Conservation (phyloP, 2,329 filamentous ascomycete species). For the Aspergillus tamarii region DNA sequence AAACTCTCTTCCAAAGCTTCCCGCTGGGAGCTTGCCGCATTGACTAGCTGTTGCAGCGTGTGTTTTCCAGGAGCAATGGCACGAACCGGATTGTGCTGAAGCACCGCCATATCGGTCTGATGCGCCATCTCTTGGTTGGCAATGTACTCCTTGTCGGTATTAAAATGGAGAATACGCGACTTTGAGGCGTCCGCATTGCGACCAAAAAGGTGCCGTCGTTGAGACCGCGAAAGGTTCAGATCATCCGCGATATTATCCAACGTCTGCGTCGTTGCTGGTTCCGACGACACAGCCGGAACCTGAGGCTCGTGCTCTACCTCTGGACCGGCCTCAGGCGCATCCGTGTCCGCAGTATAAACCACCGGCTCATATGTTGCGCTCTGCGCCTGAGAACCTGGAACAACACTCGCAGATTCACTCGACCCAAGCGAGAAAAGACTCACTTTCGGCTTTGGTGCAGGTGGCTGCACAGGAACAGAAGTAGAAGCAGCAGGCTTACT, state of each 20-base stretch:
- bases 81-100: constrained; percentile 79
- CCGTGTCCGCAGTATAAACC: constrained; percentile 39
- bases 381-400: constrained; percentile 11
- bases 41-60: constrained; percentile 83
- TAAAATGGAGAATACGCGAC: constrained; percentile 79
- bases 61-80: constrained; percentile 86
- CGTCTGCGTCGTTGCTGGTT: constrained; percentile 48
- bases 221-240: constrained; percentile 75
- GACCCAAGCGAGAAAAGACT: constrained; percentile 48
- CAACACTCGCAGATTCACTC: constrained; percentile 24
- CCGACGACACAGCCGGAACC: constrained; percentile 15
- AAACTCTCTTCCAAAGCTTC: constrained; percentile 93
- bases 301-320: constrained; percentile 16
- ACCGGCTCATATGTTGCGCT: constrained; percentile 43
- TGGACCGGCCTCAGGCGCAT: constrained; percentile 25
- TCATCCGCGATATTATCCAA: constrained; percentile 74
- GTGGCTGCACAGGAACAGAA: constrained; percentile 7
- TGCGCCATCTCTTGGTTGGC: constrained; percentile 81
- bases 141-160: constrained; percentile 83
- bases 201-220: constrained; percentile 83
- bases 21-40: constrained; percentile 76
- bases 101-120: constrained; percentile 49
- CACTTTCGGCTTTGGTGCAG: constrained; percentile 45
- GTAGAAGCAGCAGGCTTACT: constrained; percentile 14
- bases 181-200: constrained; percentile 58